A percentile compares a stretch with the other conserved stretches of the same genome.
Conservation (phyloP, 768 basidiomycete species). For the Lactarius quietus region DNA sequence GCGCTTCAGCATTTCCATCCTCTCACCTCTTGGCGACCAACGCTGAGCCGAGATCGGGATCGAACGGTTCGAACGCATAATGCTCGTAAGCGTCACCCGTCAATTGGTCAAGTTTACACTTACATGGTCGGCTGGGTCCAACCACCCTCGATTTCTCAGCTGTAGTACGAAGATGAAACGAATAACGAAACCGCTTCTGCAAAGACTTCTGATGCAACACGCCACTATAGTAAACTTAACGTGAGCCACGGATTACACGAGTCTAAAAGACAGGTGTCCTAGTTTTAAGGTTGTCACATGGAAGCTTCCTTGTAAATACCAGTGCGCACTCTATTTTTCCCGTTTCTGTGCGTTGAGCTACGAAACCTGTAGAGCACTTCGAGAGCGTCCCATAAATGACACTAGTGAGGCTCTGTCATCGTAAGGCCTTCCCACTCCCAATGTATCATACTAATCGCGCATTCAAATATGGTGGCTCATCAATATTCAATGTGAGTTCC, state of each 20-base stretch:
- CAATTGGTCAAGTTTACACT: background rate
- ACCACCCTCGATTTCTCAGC: background rate
- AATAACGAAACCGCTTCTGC: background rate
- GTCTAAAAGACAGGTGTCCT: background rate
- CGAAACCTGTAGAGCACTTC: background rate
- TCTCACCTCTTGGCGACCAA: background rate
- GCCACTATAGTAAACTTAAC: background rate
- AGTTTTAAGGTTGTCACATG: background rate
- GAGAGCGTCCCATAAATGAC: background rate
- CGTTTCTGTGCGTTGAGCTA: background rate
- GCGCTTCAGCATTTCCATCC: background rate
- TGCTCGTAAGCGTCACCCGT: background rate
- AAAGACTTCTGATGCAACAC: background rate
- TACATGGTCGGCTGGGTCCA: background rate
- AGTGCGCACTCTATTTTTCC: background rate
- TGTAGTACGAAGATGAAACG: background rate
- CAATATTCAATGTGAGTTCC: background rate
- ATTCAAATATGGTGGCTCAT: background rate
- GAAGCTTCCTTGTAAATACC: background rate
- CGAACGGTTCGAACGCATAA: background rate
- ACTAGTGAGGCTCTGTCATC: background rate
- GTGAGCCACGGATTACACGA: background rate
- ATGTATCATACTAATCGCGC: background rate
- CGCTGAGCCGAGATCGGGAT: background rate
- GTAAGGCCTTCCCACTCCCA: background rate